phyloP scores from a whole-genome alignment of 139 green algal genomes.

The Chlorella sorokiniana region DNA sequence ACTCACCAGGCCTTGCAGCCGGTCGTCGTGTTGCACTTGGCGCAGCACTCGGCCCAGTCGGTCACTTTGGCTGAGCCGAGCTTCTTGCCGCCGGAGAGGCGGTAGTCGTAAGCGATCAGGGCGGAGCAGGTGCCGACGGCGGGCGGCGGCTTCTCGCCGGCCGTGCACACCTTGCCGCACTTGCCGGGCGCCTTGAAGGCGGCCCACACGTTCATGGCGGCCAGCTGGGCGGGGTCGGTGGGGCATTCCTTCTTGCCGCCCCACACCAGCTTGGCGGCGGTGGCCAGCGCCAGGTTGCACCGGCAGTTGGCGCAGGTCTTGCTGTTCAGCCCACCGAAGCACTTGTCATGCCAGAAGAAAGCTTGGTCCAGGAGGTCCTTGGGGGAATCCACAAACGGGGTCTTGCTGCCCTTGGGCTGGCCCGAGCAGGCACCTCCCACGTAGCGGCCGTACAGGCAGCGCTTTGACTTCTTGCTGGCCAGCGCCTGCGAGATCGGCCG shows the following conservation, averaged over 20 bases:
- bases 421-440: too few species aligned
- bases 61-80: neutral
- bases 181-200: too few species aligned
- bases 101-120: neutral
- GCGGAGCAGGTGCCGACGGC: neutral
- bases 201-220: too few species aligned
- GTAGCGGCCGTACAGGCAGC: too few species aligned
- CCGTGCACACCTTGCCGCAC: neutral
- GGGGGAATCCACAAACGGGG: neutral
- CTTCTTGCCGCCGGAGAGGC: neutral
- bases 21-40: neutral
- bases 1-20: neutral
- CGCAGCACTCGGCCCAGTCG: neutral
- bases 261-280: neutral
- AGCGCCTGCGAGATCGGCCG: too few species aligned
- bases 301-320: neutral
- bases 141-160: neutral
- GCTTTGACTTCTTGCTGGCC: too few species aligned
- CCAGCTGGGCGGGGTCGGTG: too few species aligned
- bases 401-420: neutral
- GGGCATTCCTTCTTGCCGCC: too few species aligned
- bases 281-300: neutral
- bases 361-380: neutral
- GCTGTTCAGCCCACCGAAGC: neutral
- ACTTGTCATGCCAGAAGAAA: neutral